phyloP scores from a whole-genome alignment of 1,284 basidiomycete species.

The Phylloboletellus chloephorus region DNA sequence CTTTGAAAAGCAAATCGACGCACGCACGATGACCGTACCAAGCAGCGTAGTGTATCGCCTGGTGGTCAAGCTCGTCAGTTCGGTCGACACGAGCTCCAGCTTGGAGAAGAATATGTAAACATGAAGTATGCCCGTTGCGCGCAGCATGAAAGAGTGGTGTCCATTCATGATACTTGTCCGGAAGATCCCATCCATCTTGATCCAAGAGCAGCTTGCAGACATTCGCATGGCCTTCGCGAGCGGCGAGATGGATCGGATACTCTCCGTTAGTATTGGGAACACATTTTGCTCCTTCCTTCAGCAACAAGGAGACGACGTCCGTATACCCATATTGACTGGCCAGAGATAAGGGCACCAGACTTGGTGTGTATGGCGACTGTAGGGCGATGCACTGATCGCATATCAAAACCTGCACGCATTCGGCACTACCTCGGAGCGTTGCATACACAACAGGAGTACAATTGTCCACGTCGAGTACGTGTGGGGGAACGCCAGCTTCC shows the following conservation, averaged over 20 bases:
- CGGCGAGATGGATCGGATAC: conserved; percentile 96
- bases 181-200: conserved; percentile 78
- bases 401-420: conserved; percentile 76
- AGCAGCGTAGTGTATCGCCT: conserved; percentile 90
- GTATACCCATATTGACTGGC: conserved; percentile 89
- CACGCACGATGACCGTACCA: conserved; percentile 93
- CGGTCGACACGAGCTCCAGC: conserved; percentile 73
- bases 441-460: conserved; percentile 93
- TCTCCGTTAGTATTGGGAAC: conserved; percentile 91
- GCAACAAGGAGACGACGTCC: conserved; percentile 64
- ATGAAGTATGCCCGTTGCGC: conserved; percentile 77
- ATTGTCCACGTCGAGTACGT: conserved; percentile 85
- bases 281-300: conserved; percentile 76
- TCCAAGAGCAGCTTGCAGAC: conserved; percentile 77
- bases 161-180: conserved; percentile 98
- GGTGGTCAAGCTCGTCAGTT: conserved; percentile 82
- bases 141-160: conserved; percentile 97
- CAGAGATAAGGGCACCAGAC: conserved; percentile 85
- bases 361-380: conserved; percentile 41
- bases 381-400: conserved; percentile 56
- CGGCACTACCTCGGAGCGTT: conserved; percentile 79
- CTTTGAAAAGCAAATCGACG: conserved; percentile 67
- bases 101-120: conserved; percentile 73
- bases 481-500: conserved; percentile 59
- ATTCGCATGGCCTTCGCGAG: conserved; percentile 86